Evolutionary conservation across 768 basidiomycete species (phyloP).

Genomic region (Thelephora aurantiotincta): DNA sequence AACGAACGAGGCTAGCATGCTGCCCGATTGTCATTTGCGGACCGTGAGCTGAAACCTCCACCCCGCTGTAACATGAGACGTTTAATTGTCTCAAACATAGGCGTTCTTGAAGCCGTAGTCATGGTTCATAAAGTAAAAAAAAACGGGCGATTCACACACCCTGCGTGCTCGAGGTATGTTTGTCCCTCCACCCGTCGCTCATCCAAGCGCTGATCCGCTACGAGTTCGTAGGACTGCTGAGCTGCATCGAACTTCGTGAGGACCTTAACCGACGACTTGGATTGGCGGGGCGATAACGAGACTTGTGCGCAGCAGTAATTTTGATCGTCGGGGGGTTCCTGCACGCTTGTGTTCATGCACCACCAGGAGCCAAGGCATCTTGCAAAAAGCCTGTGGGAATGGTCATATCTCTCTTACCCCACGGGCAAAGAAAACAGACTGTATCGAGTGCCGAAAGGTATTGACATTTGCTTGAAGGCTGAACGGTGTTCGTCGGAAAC

Average conservation of each 20-base stretch:
- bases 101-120: slow-evolving; percentile 32
- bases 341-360: background rate
- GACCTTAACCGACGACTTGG: slow-evolving; percentile 35
- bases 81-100: slow-evolving; percentile 14
- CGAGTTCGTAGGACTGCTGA: slow-evolving; percentile 33
- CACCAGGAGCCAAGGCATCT: slow-evolving; percentile 29
- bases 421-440: slow-evolving; percentile 30
- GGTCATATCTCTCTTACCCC: slow-evolving; percentile 28
- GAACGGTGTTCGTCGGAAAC: slow-evolving; percentile 19
- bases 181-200: slow-evolving; percentile 5
- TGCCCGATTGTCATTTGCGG: slow-evolving; percentile 24
- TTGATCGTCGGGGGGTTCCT: too few species aligned
- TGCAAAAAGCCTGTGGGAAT: slow-evolving; percentile 20
- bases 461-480: slow-evolving; percentile 14
- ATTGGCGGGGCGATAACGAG: slow-evolving; percentile 29
- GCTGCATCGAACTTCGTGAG: slow-evolving; percentile 28
- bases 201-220: background rate
- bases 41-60: slow-evolving; percentile 21
- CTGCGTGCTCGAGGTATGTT: slow-evolving; percentile 32
- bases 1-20: slow-evolving; percentile 11
- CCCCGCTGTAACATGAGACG: background rate
- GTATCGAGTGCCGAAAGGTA: background rate
- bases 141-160: slow-evolving; percentile 28
- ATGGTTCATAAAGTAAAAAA: slow-evolving; percentile 28
- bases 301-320: slow-evolving; percentile 19